Evolutionary conservation across 331 rosid species (phyloP).

Genomic region (Cucumis variabilis): DNA sequence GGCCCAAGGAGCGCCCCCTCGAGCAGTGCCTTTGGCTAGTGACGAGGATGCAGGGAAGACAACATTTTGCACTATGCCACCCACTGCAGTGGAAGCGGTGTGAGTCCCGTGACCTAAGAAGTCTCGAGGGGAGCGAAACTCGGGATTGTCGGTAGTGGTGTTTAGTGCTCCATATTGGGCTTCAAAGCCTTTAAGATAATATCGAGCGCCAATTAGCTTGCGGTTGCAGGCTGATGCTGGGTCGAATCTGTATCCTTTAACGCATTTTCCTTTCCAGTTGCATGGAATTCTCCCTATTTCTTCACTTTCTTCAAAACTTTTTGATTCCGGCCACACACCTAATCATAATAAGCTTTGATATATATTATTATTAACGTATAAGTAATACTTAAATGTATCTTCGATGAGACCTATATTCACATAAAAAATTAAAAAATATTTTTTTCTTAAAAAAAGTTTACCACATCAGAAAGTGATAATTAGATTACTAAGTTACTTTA

Average conservation of each 20-base stretch:
- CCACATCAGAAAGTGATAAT: too few relatives aligned
- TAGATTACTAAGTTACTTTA: too few relatives aligned
- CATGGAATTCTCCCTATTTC: slow-evolving; percentile 48
- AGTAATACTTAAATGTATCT: too few relatives aligned
- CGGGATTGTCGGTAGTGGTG: slow-evolving; percentile 36
- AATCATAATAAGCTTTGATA: background rate
- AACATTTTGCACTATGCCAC: slow-evolving; percentile 42
- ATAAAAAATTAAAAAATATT: too few relatives aligned
- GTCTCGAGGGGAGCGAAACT: slow-evolving; percentile 56
- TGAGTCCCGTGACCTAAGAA: slow-evolving; percentile 70
- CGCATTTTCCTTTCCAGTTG: slow-evolving; percentile 59
- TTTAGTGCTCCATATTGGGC: slow-evolving; percentile 42
- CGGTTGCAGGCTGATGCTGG: slow-evolving; percentile 56
- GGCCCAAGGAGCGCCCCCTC: slow-evolving; percentile 68
- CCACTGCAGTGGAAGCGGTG: slow-evolving; percentile 65
- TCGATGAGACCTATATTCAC: too few relatives aligned
- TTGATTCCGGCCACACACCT: slow-evolving; percentile 72
- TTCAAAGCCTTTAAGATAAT: slow-evolving; percentile 59
- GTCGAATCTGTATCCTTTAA: slow-evolving; percentile 51
- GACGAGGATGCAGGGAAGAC: slow-evolving; percentile 37
- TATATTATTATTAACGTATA: too few relatives aligned
- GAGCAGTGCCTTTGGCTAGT: slow-evolving; percentile 49
- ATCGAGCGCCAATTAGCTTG: slow-evolving; percentile 66
- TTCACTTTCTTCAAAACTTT: slow-evolving; percentile 52
- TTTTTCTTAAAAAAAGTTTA: too few relatives aligned